These are phyloP conservation scores for Malassezia restricta DNA, from an alignment of 1,284 basidiomycete species.

Conservation along the genomic window DNA sequence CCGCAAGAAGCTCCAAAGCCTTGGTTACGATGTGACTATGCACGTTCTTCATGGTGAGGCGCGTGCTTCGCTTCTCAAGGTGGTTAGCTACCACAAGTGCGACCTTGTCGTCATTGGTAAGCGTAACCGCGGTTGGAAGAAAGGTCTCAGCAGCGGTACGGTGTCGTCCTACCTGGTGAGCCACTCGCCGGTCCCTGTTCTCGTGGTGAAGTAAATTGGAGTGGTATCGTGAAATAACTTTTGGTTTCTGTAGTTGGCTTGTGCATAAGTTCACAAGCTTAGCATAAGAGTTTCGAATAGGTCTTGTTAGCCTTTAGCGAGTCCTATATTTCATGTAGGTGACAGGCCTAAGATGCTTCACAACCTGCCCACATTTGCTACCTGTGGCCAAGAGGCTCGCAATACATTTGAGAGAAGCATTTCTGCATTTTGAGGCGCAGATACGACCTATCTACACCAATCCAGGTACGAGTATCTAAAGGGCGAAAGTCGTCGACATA, in stretches of 20 bases:
- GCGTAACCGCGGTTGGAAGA: conserved; percentile 30
- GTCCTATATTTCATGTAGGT: not conserved
- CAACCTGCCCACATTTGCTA: no score
- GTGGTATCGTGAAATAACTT: not conserved
- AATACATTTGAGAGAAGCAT: no score
- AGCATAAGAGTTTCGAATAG: not conserved
- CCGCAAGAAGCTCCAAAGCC: conserved; percentile 26
- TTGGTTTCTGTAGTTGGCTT: not conserved
- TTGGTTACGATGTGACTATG: conserved; percentile 36
- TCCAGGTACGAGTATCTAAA: conserved; percentile 13
- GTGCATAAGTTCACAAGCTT: not conserved
- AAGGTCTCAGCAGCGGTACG: conserved; percentile 24
- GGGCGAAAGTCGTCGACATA: conserved; percentile 52
- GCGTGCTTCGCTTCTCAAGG: conserved; percentile 27
- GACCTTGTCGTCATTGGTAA: conserved; percentile 30
- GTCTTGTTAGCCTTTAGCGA: not conserved
- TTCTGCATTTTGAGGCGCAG: conserved; percentile 10
- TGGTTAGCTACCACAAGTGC: conserved; percentile 32
- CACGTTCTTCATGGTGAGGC: conserved; percentile 41
- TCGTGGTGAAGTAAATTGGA: conserved; percentile 35
- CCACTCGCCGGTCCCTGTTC: conserved; percentile 36
- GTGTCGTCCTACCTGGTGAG: conserved; percentile 31
- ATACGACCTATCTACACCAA: conserved; percentile 5
- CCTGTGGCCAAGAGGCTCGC: not conserved
- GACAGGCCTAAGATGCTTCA: no score